A percentile compares a stretch with the other conserved stretches of the same genome.
Conservation (phyloP, 306 rosid species). For the Sicyos baderoa region DNA sequence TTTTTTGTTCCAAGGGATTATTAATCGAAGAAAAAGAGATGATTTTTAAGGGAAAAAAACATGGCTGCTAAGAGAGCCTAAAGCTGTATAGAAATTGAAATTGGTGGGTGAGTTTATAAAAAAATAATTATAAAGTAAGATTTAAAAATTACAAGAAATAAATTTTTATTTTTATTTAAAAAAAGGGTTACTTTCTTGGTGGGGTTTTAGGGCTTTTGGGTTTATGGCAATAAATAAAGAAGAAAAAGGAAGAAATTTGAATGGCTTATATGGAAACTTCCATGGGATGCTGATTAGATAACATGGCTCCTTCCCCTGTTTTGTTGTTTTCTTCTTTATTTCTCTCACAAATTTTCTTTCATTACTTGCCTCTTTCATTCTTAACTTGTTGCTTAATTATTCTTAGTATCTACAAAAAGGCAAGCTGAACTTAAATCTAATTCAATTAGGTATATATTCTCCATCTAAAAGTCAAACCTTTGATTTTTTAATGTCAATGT, state of each 20-base stretch:
- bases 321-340: not conserved
- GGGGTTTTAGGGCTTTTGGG: conserved; percentile 25
- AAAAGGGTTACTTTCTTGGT: conserved; percentile 24
- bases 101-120: conserved; percentile 17
- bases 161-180: not conserved
- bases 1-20: conserved; percentile 1
- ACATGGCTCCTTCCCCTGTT: not conserved
- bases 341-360: not conserved
- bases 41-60: not conserved
- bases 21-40: conserved; percentile 2
- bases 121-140: conserved; percentile 24
- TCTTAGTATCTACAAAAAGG: not conserved
- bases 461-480: too few relatives aligned
- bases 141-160: not conserved
- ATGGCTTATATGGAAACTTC: not conserved
- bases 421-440: too few relatives aligned
- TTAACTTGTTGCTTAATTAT: conserved; percentile 14
- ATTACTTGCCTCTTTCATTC: not conserved
- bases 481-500: too few relatives aligned
- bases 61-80: not conserved
- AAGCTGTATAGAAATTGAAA: not conserved
- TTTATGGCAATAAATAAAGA: not conserved
- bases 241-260: not conserved
- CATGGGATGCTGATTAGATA: not conserved
- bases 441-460: too few relatives aligned